These are phyloP conservation scores for Lentinus tigrinus DNA, from an alignment of 768 basidiomycete genomes.

Conservation along the genomic window DNA sequence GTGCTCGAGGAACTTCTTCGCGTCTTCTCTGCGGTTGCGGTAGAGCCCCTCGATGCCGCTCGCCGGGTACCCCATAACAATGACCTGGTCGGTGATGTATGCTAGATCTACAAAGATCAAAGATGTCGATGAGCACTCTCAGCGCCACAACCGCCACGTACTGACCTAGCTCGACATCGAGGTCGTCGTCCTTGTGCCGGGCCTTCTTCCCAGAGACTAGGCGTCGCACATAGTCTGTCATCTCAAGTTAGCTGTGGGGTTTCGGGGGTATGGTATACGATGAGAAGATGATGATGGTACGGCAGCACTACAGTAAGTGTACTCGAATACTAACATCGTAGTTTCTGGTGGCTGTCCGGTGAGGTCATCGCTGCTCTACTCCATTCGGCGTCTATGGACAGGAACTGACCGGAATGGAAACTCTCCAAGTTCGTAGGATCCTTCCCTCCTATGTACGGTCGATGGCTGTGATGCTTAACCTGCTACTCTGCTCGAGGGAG, in stretches of 20 bases:
- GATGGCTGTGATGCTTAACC: too few relatives aligned
- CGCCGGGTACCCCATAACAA: conserved; percentile 86
- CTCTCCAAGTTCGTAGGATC: background rate
- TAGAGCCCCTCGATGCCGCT: conserved; percentile 76
- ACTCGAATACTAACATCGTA: too few relatives aligned
- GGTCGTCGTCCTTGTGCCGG: conserved; percentile 65
- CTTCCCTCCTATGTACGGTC: too few relatives aligned
- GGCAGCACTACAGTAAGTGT: too few relatives aligned
- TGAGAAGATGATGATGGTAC: too few relatives aligned
- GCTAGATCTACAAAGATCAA: conserved; percentile 43
- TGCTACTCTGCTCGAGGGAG: too few relatives aligned
- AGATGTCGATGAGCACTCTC: background rate
- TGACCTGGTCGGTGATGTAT: conserved; percentile 71
- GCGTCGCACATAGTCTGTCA: conserved; percentile 67
- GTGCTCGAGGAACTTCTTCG: conserved; percentile 69
- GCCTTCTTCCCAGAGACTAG: conserved; percentile 83
- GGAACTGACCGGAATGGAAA: too few relatives aligned
- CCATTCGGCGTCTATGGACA: too few relatives aligned
- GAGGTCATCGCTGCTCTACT: conserved; percentile 4
- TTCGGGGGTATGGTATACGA: background rate
- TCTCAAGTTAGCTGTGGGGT: conserved; percentile 22
- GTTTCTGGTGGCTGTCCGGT: background rate
- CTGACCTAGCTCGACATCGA: conserved; percentile 71
- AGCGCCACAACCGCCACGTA: background rate
- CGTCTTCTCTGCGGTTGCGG: conserved; percentile 75